A percentile compares a stretch with the other conserved stretches of the same genome.
These are phyloP conservation scores for Pyricularia grisea DNA, from an alignment of 2,329 filamentous ascomycete genomes.

Conservation along the genomic window DNA sequence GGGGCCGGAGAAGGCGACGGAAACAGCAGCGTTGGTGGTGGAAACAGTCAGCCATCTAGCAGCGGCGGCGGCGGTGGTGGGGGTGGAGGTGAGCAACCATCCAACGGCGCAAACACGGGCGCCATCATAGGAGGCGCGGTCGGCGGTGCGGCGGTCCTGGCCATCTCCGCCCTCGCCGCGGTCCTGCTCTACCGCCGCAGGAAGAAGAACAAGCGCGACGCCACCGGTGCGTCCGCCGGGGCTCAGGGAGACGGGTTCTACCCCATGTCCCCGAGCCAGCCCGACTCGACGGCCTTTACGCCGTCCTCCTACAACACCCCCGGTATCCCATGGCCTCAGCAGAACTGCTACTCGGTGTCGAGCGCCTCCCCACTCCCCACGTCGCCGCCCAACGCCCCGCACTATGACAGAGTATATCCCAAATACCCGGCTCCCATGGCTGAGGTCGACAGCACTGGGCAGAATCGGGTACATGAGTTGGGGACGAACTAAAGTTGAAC, in stretches of 20 bases:
- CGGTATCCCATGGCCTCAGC: neutral
- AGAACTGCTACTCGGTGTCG: neutral
- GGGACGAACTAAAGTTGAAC: neutral
- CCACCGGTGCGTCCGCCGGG: no score
- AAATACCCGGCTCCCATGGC: neutral
- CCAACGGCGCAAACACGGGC: neutral
- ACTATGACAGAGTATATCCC: neutral
- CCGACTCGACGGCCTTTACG: neutral
- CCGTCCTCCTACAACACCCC: neutral
- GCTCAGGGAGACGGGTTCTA: neutral
- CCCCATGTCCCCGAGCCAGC: neutral
- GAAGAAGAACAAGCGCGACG: neutral
- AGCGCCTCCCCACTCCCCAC: neutral
- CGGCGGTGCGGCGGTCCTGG: neutral
- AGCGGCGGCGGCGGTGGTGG: neutral
- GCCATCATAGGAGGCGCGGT: neutral
- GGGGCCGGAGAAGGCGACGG: no score
- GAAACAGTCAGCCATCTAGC: neutral
- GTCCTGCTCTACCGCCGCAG: neutral
- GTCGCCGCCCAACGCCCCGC: neutral
- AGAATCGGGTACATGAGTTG: neutral
- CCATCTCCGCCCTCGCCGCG: neutral
- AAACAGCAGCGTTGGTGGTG: neutral
- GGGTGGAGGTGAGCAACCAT: no score
- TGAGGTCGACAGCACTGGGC: neutral